Base-by-base conservation (phyloP, 768 basidiomycete species). In the Pilatotrama ljubarskyi region DNA sequence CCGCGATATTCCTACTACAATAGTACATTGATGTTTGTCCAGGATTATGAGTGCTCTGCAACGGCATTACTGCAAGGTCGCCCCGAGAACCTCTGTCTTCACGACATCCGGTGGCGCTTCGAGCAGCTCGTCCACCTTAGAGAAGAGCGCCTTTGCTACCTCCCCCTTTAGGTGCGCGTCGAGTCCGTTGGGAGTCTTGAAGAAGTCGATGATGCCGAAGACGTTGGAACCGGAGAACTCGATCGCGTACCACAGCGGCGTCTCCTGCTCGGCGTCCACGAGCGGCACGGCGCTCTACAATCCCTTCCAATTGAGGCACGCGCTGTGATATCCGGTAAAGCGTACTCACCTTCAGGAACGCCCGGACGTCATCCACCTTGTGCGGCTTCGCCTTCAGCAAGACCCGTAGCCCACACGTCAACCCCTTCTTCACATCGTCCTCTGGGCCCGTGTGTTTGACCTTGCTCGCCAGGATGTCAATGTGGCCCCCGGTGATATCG, bases 191-290 rank as follows among this genome's bases (percentile, higher is more conserved):
- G 76, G 74, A 32, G 50, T 59, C 17, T 70, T 62, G 63, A 76
- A 76, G 59, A 77, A 75, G 61, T 74, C 77, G 61, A 78, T 54
- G 42, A 77, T 75, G 3, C 67, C 76, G 59, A 79, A 78, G 14
- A 67, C 66, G 56, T 70, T 66, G 5, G 73, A 75, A 1, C 73
- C 76, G 6, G 74, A 66, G 58, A 73, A 75, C 60, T 76, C 71
- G 41, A 78, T 61, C 2, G 76, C 75, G 55, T 75, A 79, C 76
- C 77, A 78, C 37, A 71, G 64, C 14, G 69, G 68, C 13, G 77
- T 77, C 42, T 64, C 61, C 3, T 64, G 57, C 66, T 77, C 77
- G 2, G 68, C 70, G 46, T 76, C 71, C 44, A 78, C 72, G 9
- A 75, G 64, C 5, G 75, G 65, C 9, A 74, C 62, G 2, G 74